A percentile compares a stretch with the other conserved stretches of the same genome.
These are phyloP conservation scores for Parathielavia hyrcaniae DNA, from an alignment of 495 filamentous ascomycete genomes.

Conservation along the genomic window DNA sequence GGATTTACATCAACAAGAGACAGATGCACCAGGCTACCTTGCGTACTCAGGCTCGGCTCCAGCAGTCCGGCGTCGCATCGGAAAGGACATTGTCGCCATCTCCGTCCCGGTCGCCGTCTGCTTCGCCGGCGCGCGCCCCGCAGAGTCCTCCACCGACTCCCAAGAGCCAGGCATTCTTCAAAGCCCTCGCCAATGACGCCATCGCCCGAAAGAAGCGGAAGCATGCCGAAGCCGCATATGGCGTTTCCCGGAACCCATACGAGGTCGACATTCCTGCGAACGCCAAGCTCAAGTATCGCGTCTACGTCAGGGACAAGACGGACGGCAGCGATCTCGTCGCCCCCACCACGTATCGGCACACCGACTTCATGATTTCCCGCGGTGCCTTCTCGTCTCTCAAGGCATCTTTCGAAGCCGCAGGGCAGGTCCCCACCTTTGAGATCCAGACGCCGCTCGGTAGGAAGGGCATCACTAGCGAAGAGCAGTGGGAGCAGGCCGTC, in stretches of 20 bases:
- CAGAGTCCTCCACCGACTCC: neutral
- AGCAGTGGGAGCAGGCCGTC: constrained; percentile 20
- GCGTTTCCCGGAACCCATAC: neutral
- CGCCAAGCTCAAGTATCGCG: constrained; percentile 20
- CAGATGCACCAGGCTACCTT: neutral
- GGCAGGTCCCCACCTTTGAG: constrained; percentile 12
- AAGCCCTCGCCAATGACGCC: constrained; percentile 13
- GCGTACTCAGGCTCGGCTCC: neutral
- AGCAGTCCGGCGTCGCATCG: neutral
- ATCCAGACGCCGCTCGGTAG: constrained; percentile 17
- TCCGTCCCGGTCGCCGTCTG: neutral
- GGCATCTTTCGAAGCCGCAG: constrained; percentile 13
- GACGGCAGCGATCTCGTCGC: constrained; percentile 15
- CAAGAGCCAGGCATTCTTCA: constrained; percentile 10
- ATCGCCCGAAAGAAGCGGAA: constrained; percentile 17
- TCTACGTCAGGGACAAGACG: constrained; percentile 19
- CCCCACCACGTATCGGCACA: constrained; percentile 13
- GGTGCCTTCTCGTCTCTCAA: constrained; percentile 19
- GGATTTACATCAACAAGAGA: constrained; percentile 1
- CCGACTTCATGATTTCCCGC: constrained; percentile 6
- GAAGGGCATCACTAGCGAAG: constrained; percentile 3
- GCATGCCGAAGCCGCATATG: neutral
- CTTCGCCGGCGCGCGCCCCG: neutral
- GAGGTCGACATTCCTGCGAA: constrained; percentile 21
- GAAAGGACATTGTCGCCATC: neutral